Percentiles rank a stretch among this genome's conserved stretches.
Conservation (phyloP, 305 asterid species). For the Salvia sclarea region DNA sequence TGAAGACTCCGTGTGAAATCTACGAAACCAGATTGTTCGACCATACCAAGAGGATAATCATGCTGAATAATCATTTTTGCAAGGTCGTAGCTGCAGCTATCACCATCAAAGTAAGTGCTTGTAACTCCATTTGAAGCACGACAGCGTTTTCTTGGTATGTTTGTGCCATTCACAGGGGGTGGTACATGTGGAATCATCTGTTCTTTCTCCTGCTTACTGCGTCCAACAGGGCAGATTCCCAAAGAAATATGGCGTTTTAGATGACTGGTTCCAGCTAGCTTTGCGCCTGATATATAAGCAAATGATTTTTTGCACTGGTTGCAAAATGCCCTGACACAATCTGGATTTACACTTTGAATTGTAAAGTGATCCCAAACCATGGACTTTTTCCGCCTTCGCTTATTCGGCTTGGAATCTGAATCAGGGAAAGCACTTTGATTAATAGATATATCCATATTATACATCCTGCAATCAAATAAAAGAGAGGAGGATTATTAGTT, state of each 20-base stretch:
- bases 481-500: slow-evolving; percentile 16
- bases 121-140: slow-evolving; percentile 49
- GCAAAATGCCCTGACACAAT: slow-evolving; percentile 65
- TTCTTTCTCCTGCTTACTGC: slow-evolving; percentile 41
- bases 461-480: slow-evolving; percentile 36
- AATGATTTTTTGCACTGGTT: slow-evolving; percentile 80
- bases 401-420: slow-evolving; percentile 56
- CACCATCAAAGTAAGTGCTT: slow-evolving; percentile 40
- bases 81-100: slow-evolving; percentile 49
- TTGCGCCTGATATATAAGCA: slow-evolving; percentile 77
- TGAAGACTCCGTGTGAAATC: slow-evolving; percentile 59
- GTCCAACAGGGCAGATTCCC: slow-evolving; percentile 74
- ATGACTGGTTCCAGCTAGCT: slow-evolving; percentile 91
- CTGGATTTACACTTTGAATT: slow-evolving; percentile 43
- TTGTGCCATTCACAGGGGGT: slow-evolving; percentile 48
- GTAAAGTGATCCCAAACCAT: slow-evolving; percentile 87
- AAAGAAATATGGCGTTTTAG: slow-evolving; percentile 73
- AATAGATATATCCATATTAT: slow-evolving; percentile 48
- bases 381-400: slow-evolving; percentile 75
- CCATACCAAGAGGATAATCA: slow-evolving; percentile 77
- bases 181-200: slow-evolving; percentile 36
- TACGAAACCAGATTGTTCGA: slow-evolving; percentile 62
- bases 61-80: slow-evolving; percentile 83
- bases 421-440: slow-evolving; percentile 39
- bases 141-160: slow-evolving; percentile 59